Conservation (phyloP, 2,329 filamentous ascomycete species). For the Fusarium irregulare region DNA sequence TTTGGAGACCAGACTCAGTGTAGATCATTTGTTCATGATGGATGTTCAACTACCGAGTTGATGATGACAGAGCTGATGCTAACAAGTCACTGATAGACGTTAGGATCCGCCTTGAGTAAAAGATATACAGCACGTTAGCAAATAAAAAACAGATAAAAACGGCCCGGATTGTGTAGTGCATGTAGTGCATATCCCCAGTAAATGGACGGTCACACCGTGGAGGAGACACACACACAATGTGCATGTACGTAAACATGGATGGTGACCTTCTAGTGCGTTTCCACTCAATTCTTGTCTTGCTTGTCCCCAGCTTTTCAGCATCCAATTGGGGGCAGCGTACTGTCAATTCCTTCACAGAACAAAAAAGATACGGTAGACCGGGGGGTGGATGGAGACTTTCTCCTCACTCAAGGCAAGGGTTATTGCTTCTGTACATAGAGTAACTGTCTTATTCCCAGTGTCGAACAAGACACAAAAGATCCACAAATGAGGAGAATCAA, state of each 20-base stretch:
- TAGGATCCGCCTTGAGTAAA: constrained; percentile 21
- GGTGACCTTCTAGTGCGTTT: constrained; percentile 32
- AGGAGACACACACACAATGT: background rate
- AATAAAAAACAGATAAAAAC: constrained; percentile 10
- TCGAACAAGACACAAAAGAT: background rate
- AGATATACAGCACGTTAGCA: background rate
- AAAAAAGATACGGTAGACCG: background rate
- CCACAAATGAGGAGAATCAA: constrained; percentile 38
- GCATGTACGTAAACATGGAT: constrained; percentile 40
- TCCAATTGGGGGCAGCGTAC: constrained; percentile 29
- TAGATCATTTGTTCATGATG: no score
- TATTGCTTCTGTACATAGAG: background rate
- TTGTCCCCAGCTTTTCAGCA: constrained; percentile 29
- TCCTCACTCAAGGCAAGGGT: background rate
- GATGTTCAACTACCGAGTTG: background rate
- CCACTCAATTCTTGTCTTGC: background rate
- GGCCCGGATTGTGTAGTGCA: constrained; percentile 26
- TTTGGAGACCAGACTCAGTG: background rate
- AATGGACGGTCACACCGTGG: constrained; percentile 29
- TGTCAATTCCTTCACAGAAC: constrained; percentile 3
- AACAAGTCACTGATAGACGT: background rate
- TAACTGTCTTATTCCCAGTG: background rate
- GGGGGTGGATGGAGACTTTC: background rate
- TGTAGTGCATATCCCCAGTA: background rate
- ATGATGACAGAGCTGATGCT: background rate